phyloP scores from a whole-genome alignment of 805 yeast genomes.

The Groenewaldozyma salmanticensis region DNA sequence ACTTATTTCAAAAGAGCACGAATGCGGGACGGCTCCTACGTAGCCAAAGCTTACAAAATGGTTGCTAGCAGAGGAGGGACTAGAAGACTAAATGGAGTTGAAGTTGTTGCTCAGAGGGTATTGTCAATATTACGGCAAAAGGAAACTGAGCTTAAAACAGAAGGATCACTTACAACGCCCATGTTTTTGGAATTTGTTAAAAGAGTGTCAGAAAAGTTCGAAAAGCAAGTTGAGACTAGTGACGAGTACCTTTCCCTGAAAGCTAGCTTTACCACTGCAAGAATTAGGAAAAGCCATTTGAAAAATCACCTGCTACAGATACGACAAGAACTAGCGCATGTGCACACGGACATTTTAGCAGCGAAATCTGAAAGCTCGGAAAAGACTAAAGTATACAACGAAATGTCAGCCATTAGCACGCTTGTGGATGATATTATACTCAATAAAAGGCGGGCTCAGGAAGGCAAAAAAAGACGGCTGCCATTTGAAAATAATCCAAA shows the following conservation, averaged over 20 bases:
- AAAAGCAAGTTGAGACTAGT: slow-evolving; percentile 11
- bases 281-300: slow-evolving; percentile 5
- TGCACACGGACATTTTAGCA: slow-evolving; percentile 8
- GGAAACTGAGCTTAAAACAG: no score
- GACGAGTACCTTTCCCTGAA: slow-evolving; percentile 11
- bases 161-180: no score
- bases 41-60: slow-evolving; percentile 11
- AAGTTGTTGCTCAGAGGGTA: slow-evolving; percentile 9
- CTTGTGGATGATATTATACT: slow-evolving; percentile 5
- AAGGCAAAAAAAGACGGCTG: neutral
- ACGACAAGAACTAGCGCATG: slow-evolving; percentile 6
- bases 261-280: slow-evolving; percentile 7
- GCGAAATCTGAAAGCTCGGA: slow-evolving; percentile 1
- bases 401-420: slow-evolving; percentile 4
- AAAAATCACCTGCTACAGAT: slow-evolving; percentile 8
- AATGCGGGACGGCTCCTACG: neutral
- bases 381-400: neutral
- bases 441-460: neutral
- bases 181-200: slow-evolving; percentile 2
- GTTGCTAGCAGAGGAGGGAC: slow-evolving; percentile 13
- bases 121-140: neutral
- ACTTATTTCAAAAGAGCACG: neutral
- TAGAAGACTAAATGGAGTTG: slow-evolving; percentile 12
- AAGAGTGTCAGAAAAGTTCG: slow-evolving; percentile 6
- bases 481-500: neutral